Percentiles rank a stretch among this genome's conserved stretches.
Conservation (phyloP, 305 asterid species). For the Euphrasia arctica region DNA sequence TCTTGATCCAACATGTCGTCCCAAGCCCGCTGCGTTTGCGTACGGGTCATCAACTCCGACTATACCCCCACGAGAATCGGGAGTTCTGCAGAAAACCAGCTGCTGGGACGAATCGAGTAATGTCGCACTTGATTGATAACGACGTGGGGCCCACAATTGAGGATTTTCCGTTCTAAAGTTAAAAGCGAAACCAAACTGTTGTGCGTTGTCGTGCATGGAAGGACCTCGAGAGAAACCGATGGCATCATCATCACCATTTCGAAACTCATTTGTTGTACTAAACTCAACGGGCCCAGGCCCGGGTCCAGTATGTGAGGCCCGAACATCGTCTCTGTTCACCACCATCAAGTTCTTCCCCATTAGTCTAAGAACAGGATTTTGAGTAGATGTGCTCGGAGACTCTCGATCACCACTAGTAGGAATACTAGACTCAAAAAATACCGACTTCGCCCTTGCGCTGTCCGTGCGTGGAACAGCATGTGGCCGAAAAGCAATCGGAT, state of each 20-base stretch:
- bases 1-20: not conserved
- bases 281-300: constrained; percentile 25
- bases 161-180: not conserved
- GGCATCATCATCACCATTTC: not conserved
- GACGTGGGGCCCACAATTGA: not conserved
- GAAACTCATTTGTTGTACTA: constrained; percentile 15
- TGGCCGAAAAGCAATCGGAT: constrained; percentile 37
- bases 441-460: not conserved
- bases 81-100: not conserved
- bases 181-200: constrained; percentile 33
- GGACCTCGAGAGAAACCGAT: constrained; percentile 27
- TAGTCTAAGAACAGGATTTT: constrained; percentile 61
- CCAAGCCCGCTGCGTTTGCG: constrained; percentile 26
- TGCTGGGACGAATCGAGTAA: too few relatives aligned
- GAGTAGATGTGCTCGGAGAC: constrained; percentile 31
- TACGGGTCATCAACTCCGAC: constrained; percentile 42
- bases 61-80: constrained; percentile 23
- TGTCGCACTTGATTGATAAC: not conserved
- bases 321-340: constrained; percentile 46
- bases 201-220: constrained; percentile 12
- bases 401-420: not conserved
- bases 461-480: constrained; percentile 24
- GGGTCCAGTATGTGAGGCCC: constrained; percentile 19
- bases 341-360: constrained; percentile 84
- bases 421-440: not conserved